These are phyloP conservation scores for Jamesozyma gamospora DNA, from an alignment of 805 yeast genomes.

Conservation along the genomic window DNA sequence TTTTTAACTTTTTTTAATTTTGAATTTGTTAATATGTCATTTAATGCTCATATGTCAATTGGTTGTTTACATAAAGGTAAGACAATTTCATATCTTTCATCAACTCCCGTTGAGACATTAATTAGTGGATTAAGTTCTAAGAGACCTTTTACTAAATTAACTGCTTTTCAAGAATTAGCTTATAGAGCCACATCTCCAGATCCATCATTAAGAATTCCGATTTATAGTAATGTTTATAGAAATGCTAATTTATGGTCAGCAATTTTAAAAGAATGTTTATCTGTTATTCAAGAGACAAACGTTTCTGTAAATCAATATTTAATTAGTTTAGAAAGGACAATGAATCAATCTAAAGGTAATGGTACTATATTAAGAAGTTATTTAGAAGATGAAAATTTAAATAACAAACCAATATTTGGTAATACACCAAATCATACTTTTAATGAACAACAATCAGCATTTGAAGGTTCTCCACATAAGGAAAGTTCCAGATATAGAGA, in stretches of 20 bases:
- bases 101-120: constrained; percentile 54
- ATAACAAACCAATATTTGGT: constrained; percentile 27
- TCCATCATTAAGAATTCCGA: constrained; percentile 38
- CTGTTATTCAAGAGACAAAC: constrained; percentile 42
- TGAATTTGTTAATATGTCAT: constrained; percentile 50
- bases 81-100: constrained; percentile 44
- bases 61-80: constrained; percentile 64
- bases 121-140: constrained; percentile 51
- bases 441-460: constrained; percentile 1
- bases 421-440: constrained; percentile 21
- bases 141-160: constrained; percentile 41
- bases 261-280: constrained; percentile 50
- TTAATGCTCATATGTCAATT: constrained; percentile 54
- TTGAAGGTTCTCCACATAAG: constrained; percentile 13
- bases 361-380: too few species aligned
- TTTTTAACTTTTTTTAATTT: constrained; percentile 33
- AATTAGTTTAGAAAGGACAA: constrained; percentile 10
- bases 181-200: constrained; percentile 46
- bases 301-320: constrained; percentile 27
- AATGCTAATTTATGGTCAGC: constrained; percentile 46
- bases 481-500: not conserved
- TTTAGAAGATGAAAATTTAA: not conserved
- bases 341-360: constrained; percentile 2
- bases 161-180: constrained; percentile 71
- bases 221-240: constrained; percentile 42